Evolutionary conservation across 2,329 filamentous ascomycete species (phyloP), one percentile per base, ranked within the genome.

Genomic region (Aspergillus sojae): DNA sequence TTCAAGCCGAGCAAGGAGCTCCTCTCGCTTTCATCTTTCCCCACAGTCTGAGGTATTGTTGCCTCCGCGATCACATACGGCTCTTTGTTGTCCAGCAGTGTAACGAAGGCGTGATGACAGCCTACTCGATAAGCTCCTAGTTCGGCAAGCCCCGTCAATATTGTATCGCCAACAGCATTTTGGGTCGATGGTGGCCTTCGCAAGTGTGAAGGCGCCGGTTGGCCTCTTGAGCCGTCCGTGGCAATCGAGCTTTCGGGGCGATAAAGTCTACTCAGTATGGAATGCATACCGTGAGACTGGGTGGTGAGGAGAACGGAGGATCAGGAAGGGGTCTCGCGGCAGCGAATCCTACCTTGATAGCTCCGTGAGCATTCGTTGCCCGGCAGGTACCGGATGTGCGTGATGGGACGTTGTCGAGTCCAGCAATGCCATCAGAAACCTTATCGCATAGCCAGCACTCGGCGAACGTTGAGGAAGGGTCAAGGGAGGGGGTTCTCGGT

Each of bases 21-120:
- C 45, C 68, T 64, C 34, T 64, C 68, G 54, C 56, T 70, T 66
- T 9, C 65, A 57, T 19, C 34, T 32, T 23, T 70, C 61, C 56
- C 65, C 28, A 23, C 69, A 57, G 6, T 82, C 68, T 1, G 75
- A 74, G 6, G 71, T 71, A 1, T 72, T 1, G 81, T 82, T n/a
- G 83, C 82, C 63, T 86, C 84, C 63, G 83, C 82, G 21, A 86
- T 75, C 41, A 86, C 72, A 63, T 84, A 68, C 64, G 85, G 81
- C 59, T 77, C 69, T 1, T 76, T 70, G 4, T 71, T 71, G 62
- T 85, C 83, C 65, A 86, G 83, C 32, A 86, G 71, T 3, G 83
- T 85, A 54, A 86, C 77, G 32, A 84, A 71, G 2, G 79, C 74
- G 28, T 80, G 77, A 19, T 71, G 71, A 11, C 77, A 79, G 23